Percentiles rank a stretch among this genome's conserved stretches.
phyloP scores from a whole-genome alignment of 2,329 filamentous ascomycete genomes.

The Botryotinia convoluta region DNA sequence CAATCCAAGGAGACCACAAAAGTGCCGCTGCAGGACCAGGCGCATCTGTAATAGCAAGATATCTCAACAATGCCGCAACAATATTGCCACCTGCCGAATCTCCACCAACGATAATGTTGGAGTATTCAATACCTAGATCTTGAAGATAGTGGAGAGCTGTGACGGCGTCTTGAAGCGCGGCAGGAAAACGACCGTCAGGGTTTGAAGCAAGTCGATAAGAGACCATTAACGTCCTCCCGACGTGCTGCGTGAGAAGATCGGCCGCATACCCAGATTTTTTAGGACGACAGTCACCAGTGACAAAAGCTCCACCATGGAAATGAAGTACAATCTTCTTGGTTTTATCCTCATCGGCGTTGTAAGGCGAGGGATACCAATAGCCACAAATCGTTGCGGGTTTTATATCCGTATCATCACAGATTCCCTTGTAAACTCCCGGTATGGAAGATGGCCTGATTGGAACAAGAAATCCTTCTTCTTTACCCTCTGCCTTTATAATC shows the following conservation, averaged over 20 bases:
- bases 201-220: slow-evolving; percentile 37
- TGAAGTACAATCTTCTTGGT: slow-evolving; percentile 43
- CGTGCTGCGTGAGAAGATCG: slow-evolving; percentile 19
- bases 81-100: slow-evolving; percentile 8
- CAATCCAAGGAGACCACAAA: slow-evolving; percentile 2
- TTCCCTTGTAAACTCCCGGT: not conserved
- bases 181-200: slow-evolving; percentile 46
- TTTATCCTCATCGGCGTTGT: not conserved
- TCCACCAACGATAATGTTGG: not conserved
- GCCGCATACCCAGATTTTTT: slow-evolving; percentile 38
- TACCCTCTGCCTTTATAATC: not conserved
- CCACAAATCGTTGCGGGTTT: not conserved
- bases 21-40: not conserved
- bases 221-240: not conserved
- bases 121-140: not conserved
- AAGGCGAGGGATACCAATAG: not conserved
- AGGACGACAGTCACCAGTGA: slow-evolving; percentile 44
- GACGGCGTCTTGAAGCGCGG: slow-evolving; percentile 49
- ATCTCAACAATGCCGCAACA: not conserved
- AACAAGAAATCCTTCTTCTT: slow-evolving; percentile 7
- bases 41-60: not conserved
- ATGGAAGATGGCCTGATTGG: slow-evolving; percentile 3
- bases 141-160: slow-evolving; percentile 30
- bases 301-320: slow-evolving; percentile 47
- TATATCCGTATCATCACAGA: not conserved